Percentiles rank a stretch among this genome's conserved stretches.
These are phyloP conservation scores for Nitzschia palea DNA, from an alignment of 108 stramenopile genomes.

Conservation along the genomic window DNA sequence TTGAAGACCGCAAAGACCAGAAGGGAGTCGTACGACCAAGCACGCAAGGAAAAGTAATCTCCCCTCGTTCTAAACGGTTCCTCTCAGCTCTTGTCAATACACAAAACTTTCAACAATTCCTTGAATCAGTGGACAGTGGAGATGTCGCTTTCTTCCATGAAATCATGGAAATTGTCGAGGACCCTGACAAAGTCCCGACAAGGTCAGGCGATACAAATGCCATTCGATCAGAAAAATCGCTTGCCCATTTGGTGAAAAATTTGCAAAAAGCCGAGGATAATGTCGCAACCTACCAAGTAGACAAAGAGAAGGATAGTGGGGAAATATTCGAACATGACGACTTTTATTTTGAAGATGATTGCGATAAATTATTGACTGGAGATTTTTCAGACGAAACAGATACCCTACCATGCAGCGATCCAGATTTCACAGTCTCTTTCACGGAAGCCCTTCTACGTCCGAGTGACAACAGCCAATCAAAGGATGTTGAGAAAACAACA, in stretches of 20 bases:
- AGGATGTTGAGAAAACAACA: slow-evolving; percentile 59
- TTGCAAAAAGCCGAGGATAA: slow-evolving; percentile 76
- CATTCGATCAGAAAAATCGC: slow-evolving; percentile 46
- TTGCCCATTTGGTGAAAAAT: slow-evolving; percentile 43
- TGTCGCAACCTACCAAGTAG: slow-evolving; percentile 72
- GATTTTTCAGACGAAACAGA: slow-evolving; percentile 17
- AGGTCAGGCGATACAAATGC: slow-evolving; percentile 1
- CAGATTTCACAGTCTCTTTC: slow-evolving; percentile 37
- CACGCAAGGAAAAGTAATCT: slow-evolving; percentile 39
- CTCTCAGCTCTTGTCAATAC: slow-evolving; percentile 76
- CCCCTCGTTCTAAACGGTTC: slow-evolving; percentile 78
- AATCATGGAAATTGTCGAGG: slow-evolving; percentile 61
- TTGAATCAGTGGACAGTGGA: slow-evolving; percentile 65
- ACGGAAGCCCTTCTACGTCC: slow-evolving; percentile 45
- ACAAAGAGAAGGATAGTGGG: slow-evolving; percentile 37
- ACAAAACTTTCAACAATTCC: slow-evolving; percentile 82
- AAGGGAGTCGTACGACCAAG: slow-evolving; percentile 9
- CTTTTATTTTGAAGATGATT: slow-evolving; percentile 8
- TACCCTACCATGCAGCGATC: slow-evolving; percentile 32
- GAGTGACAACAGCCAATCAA: slow-evolving; percentile 46
- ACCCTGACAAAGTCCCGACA: slow-evolving; percentile 11
- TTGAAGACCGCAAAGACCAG: slow-evolving; percentile 57
- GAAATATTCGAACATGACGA: slow-evolving; percentile 43
- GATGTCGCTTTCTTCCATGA: slow-evolving; percentile 75
- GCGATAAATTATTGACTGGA: not conserved